Conservation (phyloP, 2,329 filamentous ascomycete species). For the Neofusicoccum umdonicola region DNA sequence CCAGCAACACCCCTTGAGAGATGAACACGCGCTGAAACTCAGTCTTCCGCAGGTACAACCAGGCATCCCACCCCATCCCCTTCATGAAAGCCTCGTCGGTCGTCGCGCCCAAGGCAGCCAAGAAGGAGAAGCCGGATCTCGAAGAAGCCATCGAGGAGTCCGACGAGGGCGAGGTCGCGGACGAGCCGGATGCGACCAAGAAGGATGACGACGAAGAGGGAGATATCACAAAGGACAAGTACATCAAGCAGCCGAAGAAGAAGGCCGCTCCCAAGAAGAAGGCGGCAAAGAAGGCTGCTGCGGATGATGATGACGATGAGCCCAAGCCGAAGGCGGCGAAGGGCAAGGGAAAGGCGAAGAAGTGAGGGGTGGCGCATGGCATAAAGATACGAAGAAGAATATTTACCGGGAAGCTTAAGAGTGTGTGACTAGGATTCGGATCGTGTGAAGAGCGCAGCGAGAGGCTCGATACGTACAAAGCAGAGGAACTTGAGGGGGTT, state of each 20-base stretch:
- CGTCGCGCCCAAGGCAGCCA: conserved; percentile 63
- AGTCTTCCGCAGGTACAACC: conserved; percentile 68
- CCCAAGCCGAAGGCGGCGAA: background rate
- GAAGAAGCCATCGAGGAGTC: conserved; percentile 96
- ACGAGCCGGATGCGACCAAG: conserved; percentile 39
- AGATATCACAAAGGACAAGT: conserved; percentile 91
- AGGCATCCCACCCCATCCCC: conserved; percentile 80
- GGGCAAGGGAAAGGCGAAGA: conserved; percentile 11
- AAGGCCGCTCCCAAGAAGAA: conserved; percentile 44
- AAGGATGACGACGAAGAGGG: conserved; percentile 70
- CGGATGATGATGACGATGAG: conserved; percentile 3
- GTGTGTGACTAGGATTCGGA: too few species aligned
- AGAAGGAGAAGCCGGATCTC: conserved; percentile 81
- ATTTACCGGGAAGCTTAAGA: too few species aligned
- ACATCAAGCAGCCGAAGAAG: conserved; percentile 84
- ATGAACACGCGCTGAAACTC: conserved; percentile 18
- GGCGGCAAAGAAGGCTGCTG: conserved; percentile 21
- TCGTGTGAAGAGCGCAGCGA: too few species aligned
- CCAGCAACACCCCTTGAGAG: background rate
- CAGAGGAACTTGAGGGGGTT: too few species aligned
- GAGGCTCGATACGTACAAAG: too few species aligned
- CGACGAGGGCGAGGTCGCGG: conserved; percentile 58
- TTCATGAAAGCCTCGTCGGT: conserved; percentile 92
- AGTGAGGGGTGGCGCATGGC: background rate
- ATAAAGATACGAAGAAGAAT: too few species aligned